Evolutionary conservation across 768 basidiomycete species (phyloP).

Genomic region (Daedalea quercina): DNA sequence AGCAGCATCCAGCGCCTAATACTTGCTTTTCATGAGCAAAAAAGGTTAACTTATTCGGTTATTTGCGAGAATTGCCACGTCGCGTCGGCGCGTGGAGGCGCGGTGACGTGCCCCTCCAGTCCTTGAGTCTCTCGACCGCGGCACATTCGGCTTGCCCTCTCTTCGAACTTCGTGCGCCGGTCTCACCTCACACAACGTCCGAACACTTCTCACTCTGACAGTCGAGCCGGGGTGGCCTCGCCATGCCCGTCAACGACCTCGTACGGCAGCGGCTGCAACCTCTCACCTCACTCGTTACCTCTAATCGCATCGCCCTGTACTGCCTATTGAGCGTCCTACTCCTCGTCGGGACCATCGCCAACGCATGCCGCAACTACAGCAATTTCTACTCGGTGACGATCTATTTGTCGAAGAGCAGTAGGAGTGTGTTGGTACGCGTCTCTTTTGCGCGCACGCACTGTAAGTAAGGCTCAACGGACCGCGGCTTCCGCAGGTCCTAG

Average conservation of each 20-base stretch:
- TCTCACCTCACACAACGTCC: not conserved
- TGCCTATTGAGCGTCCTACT: conserved; percentile 57
- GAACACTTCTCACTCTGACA: not conserved
- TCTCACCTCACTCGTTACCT: conserved; percentile 42
- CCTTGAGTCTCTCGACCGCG: too few relatives aligned
- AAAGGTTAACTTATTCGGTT: too few relatives aligned
- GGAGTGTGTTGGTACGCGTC: conserved; percentile 77
- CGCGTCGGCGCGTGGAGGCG: not conserved
- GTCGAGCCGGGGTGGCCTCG: not conserved
- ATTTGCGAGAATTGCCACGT: conserved; percentile 9
- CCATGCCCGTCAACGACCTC: conserved; percentile 45
- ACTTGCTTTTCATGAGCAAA: too few relatives aligned
- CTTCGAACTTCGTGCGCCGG: not conserved
- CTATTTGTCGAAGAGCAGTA: conserved; percentile 85
- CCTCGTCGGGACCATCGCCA: conserved; percentile 65
- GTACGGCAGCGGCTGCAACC: conserved; percentile 47
- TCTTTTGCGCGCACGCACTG: not conserved
- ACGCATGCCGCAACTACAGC: conserved; percentile 74
- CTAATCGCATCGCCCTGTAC: conserved; percentile 68
- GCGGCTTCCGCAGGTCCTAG: conserved; percentile 58
- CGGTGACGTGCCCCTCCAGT: conserved; percentile 1
- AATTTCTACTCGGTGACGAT: conserved; percentile 96
- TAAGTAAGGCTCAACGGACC: not conserved
- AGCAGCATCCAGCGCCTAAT: not conserved
- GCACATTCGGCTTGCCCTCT: too few relatives aligned